These are phyloP conservation scores for Bipolaris bicolor DNA, from an alignment of 2,329 filamentous ascomycete genomes.

Conservation along the genomic window DNA sequence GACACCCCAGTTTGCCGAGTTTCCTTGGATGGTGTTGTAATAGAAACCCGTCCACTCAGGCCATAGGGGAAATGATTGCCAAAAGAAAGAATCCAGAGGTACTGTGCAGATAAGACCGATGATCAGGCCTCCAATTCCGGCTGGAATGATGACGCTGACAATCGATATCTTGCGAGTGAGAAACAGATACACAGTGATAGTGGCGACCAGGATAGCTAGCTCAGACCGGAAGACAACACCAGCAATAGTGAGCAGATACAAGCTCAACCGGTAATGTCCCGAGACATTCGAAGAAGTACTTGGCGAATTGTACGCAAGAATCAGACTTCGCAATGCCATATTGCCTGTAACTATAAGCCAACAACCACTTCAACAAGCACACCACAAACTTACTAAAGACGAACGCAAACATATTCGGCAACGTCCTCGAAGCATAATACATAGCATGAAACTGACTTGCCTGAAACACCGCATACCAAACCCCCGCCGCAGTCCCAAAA, in stretches of 20 bases:
- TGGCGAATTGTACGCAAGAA: constrained; percentile 54
- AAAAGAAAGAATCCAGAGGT: constrained; percentile 88
- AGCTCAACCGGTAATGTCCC: constrained; percentile 65
- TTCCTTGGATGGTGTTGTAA: constrained; percentile 86
- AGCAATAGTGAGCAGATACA: constrained; percentile 78
- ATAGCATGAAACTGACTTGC: constrained; percentile 88
- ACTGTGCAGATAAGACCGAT: constrained; percentile 73
- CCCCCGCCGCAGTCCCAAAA: constrained; percentile 71
- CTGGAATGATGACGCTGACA: constrained; percentile 64
- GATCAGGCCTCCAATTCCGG: constrained; percentile 69
- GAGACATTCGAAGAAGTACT: constrained; percentile 44
- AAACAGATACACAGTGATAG: constrained; percentile 70
- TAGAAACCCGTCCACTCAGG: constrained; percentile 88
- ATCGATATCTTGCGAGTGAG: constrained; percentile 61
- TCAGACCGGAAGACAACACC: constrained; percentile 90
- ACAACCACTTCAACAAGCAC: too few relatives aligned
- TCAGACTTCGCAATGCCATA: constrained; percentile 62
- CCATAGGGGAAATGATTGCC: constrained; percentile 80
- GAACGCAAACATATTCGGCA: constrained; percentile 98
- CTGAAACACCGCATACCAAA: constrained; percentile 82
- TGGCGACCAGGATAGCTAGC: constrained; percentile 77
- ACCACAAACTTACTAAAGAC: constrained; percentile 68
- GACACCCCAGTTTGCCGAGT: constrained; percentile 85
- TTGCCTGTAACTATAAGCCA: constrained; percentile 60
- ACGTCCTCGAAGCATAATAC: constrained; percentile 88